Conservation (phyloP, 2,329 filamentous ascomycete species). For the Pleurostoma richardsiae region DNA sequence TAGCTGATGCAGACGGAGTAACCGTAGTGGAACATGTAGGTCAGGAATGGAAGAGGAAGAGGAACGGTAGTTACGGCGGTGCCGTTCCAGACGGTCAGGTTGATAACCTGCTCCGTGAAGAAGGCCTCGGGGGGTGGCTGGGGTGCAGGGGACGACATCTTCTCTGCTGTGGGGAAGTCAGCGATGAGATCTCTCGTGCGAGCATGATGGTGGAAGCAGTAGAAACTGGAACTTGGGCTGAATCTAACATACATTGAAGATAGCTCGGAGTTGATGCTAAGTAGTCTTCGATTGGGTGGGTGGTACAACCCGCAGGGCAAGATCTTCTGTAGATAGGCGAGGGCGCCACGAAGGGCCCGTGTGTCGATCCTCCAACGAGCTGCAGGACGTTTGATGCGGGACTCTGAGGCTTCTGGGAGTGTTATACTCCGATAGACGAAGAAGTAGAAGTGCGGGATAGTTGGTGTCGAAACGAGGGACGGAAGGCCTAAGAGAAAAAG, state of each 20-base stretch:
- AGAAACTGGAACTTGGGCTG: not conserved
- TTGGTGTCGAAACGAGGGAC: too few species aligned
- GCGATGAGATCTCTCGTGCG: not conserved
- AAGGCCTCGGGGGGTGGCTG: not conserved
- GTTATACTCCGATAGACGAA: too few species aligned
- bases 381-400: too few species aligned
- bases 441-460: too few species aligned
- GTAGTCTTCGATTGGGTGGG: not conserved
- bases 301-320: too few species aligned
- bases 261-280: not conserved
- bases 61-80: not conserved
- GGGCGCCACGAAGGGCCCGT: too few species aligned
- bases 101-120: conserved; percentile 2
- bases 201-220: not conserved
- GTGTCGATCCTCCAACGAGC: too few species aligned
- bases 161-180: not conserved
- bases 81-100: conserved; percentile 2
- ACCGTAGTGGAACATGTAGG: conserved; percentile 23
- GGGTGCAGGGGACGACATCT: too few species aligned
- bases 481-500: too few species aligned
- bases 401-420: too few species aligned
- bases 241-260: not conserved
- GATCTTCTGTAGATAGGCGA: too few species aligned
- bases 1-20: conserved; percentile 54
- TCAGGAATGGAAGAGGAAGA: conserved; percentile 13